These are phyloP conservation scores for Penicillium glabrum DNA, from an alignment of 2,329 filamentous ascomycete genomes.

Conservation along the genomic window DNA sequence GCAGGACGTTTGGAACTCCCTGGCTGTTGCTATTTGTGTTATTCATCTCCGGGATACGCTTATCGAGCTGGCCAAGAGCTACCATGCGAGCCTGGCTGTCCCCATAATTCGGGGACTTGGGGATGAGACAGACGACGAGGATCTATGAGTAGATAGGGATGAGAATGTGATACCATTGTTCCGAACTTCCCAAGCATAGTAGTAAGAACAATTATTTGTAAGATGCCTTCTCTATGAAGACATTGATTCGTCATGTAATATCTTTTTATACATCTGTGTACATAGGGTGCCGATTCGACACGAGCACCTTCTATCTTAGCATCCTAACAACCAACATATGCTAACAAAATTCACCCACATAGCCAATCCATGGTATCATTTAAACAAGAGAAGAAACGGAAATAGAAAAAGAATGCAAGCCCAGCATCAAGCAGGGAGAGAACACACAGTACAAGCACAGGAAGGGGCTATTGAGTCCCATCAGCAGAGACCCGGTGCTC, in stretches of 20 bases:
- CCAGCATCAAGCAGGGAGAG: background rate
- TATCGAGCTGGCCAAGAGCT: slow-evolving; percentile 43
- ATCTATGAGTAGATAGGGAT: background rate
- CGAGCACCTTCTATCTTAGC: background rate
- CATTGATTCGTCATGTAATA: background rate
- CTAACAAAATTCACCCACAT: slow-evolving; percentile 5
- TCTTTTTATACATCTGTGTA: background rate
- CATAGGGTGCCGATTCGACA: background rate
- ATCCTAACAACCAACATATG: background rate
- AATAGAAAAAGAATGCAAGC: slow-evolving; percentile 9
- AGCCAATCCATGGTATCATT: slow-evolving; percentile 27
- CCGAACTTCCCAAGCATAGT: background rate
- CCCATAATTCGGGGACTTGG: slow-evolving; percentile 1
- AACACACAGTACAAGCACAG: background rate
- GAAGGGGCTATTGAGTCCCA: slow-evolving; percentile 10
- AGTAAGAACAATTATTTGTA: background rate
- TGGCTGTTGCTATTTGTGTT: slow-evolving; percentile 57
- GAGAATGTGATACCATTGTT: background rate
- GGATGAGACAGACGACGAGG: slow-evolving; percentile 6
- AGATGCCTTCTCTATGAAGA: background rate
- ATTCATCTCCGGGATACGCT: slow-evolving; percentile 55
- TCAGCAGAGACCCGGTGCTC: slow-evolving; percentile 16
- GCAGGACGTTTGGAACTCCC: slow-evolving; percentile 61
- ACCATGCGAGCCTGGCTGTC: slow-evolving; percentile 14
- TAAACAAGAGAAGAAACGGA: slow-evolving; percentile 10